Evolutionary conservation across 441 rosid species (phyloP).

Genomic region (Dalechampia spathulata): DNA sequence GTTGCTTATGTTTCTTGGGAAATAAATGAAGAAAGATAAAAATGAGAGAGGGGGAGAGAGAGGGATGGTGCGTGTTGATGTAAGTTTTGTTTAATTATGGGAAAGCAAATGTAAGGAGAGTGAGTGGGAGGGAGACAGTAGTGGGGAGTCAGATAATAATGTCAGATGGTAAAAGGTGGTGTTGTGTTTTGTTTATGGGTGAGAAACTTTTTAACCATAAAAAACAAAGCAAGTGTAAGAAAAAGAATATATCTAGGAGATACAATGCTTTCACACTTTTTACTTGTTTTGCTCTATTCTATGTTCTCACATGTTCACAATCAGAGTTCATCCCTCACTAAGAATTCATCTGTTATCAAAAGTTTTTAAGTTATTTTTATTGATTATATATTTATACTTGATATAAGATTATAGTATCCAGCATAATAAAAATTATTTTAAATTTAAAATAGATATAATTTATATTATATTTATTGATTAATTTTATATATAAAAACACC

Average conservation of each 20-base stretch:
- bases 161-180: constrained; percentile 26
- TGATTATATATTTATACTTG: too few species aligned
- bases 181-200: constrained; percentile 11
- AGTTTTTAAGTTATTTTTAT: too few species aligned
- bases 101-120: constrained; percentile 44
- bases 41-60: constrained; percentile 20
- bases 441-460: too few species aligned
- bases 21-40: constrained; percentile 5
- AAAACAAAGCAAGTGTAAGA: constrained; percentile 3
- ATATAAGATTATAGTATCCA: too few species aligned
- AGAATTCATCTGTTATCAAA: too few species aligned
- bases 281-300: too few species aligned
- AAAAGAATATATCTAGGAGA: not conserved
- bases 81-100: constrained; percentile 34
- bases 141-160: constrained; percentile 43
- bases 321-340: too few species aligned
- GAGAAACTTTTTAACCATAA: constrained; percentile 15
- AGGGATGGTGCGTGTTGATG: constrained; percentile 23
- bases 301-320: too few species aligned
- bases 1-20: constrained; percentile 12
- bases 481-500: too few species aligned
- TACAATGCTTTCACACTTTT: not conserved
- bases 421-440: too few species aligned
- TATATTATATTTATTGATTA: too few species aligned
- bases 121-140: constrained; percentile 42